Evolutionary conservation across 352 stramenopile genomes (phyloP).

Genomic region (Phytophthora pistaciae): DNA sequence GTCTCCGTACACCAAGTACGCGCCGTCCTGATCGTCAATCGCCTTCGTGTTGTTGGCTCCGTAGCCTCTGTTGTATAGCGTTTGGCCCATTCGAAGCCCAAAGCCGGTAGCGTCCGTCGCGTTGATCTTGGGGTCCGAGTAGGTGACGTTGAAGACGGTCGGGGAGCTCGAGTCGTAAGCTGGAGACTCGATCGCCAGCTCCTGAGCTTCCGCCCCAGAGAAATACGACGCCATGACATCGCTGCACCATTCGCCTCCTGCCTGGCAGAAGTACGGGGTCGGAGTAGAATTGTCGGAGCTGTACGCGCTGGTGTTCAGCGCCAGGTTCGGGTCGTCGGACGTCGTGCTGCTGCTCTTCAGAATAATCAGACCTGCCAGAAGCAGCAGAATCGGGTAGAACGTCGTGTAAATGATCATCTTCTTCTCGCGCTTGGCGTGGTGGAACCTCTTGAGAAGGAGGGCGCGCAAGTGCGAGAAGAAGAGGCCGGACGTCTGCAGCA

Average conservation of each 20-base stretch:
- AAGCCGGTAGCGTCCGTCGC: conserved; percentile 36
- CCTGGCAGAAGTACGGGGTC: conserved; percentile 28
- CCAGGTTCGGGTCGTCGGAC: conserved; percentile 34
- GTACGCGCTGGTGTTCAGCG: conserved; percentile 23
- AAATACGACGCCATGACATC: conserved; percentile 33
- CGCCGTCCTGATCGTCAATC: conserved; percentile 46
- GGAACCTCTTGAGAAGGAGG: conserved; percentile 32
- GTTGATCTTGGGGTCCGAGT: conserved; percentile 40
- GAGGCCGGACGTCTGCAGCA: conserved; percentile 16
- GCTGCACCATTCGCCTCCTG: conserved; percentile 27
- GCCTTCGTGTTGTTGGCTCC: conserved; percentile 7
- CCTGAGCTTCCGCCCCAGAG: conserved; percentile 23
- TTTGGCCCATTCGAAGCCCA: conserved; percentile 42
- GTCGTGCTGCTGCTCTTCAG: conserved; percentile 32
- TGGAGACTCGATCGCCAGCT: conserved; percentile 20
- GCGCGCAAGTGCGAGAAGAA: conserved; percentile 32
- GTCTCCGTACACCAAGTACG: conserved; percentile 42
- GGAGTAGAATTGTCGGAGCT: conserved; percentile 17
- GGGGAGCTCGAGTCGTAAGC: conserved; percentile 40
- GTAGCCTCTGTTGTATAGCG: conserved; percentile 47
- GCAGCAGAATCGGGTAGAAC: conserved; percentile 25
- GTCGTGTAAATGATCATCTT: conserved; percentile 29
- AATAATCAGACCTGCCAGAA: conserved; percentile 37
- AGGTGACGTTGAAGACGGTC: conserved; percentile 53
- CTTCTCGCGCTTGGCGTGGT: conserved; percentile 29